These are phyloP conservation scores for Aspergillus cristatus DNA, from an alignment of 495 filamentous ascomycete species.

Conservation along the genomic window DNA sequence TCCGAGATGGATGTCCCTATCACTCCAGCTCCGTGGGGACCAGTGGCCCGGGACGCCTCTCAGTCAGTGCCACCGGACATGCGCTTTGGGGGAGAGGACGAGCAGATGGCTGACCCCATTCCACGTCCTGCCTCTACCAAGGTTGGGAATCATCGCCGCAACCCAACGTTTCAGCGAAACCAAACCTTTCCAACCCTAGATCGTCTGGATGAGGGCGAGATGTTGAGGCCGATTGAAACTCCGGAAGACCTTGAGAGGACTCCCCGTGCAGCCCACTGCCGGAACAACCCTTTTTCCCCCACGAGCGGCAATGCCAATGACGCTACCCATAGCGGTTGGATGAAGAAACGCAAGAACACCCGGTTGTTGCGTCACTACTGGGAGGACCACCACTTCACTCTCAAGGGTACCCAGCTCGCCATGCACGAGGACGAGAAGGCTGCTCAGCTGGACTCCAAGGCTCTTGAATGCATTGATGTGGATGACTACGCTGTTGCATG, in stretches of 20 bases:
- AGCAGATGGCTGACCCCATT: too few species aligned
- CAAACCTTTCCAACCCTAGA: too few species aligned
- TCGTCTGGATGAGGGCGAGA: constrained; percentile 42
- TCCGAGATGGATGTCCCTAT: constrained; percentile 88
- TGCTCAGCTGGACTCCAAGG: constrained; percentile 33
- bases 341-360: constrained; percentile 91
- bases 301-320: too few species aligned
- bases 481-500: constrained; percentile 94
- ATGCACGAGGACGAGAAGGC: constrained; percentile 64
- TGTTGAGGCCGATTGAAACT: constrained; percentile 12
- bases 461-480: constrained; percentile 81
- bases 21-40: constrained; percentile 59
- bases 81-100: constrained; percentile 47
- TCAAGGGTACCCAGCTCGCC: constrained; percentile 72
- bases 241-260: constrained; percentile 1
- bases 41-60: constrained; percentile 60
- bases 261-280: constrained; percentile 16
- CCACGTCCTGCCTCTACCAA: constrained; percentile 38
- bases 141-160: too few species aligned
- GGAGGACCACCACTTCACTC: constrained; percentile 80
- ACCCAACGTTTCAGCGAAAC: too few species aligned
- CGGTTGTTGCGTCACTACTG: constrained; percentile 86
- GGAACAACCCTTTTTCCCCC: background rate
- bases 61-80: constrained; percentile 94
- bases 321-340: constrained; percentile 72